Evolutionary conservation across 768 basidiomycete species (phyloP), one percentile per base, ranked within the genome.

Genomic region (Phanerodontia chrysosporium): DNA sequence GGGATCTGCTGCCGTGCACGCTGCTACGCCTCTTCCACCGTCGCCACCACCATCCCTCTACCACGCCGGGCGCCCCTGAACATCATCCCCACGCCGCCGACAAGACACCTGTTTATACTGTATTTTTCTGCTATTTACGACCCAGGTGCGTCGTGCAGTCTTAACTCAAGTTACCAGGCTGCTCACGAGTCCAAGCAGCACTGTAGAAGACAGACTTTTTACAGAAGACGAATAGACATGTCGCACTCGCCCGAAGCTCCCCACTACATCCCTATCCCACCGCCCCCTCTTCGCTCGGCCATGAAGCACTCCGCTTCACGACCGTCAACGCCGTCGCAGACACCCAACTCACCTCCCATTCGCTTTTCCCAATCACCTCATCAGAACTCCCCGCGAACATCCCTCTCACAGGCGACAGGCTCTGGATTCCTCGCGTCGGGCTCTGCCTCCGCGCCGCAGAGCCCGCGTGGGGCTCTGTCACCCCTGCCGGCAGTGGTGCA

Each of bases 241-340:
- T 53, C 52, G 21, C 32, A 27, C 21, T 65, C 66, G 22, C 64
- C 60, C 5, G 67, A 65, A 13, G 45, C 51, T n/a, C 62, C 67
- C 25, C 62, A 62, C 22, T 58, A 66, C 51, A 67, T 67, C 55
- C 49, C 63, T 9, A 30, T 67, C 12, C 65, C 69, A 5, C 51
- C 65, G 30, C 70, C 65, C 39, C 67, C 76, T 27, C 75, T 83
- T 12, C 80, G 83, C 55, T 82, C 83, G 3, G 84, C 84, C 18
- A 73, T 85, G 65, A 85, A 84, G 68, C 76, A 78, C 49, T 48
- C 72, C 0, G 71, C 76, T 25, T 69, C 70, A 0, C 65, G 67
- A 16, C 64, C 71, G 5, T 59, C 65, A 1, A 67, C 69, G 0
- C 70, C 71, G 2, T 60, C 60, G 1, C 64, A 65, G 58, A 53